Evolutionary conservation across 2,329 filamentous ascomycete genomes (phyloP), one percentile per base, ranked within the genome.

Genomic region (Epicoccum sorghinum): DNA sequence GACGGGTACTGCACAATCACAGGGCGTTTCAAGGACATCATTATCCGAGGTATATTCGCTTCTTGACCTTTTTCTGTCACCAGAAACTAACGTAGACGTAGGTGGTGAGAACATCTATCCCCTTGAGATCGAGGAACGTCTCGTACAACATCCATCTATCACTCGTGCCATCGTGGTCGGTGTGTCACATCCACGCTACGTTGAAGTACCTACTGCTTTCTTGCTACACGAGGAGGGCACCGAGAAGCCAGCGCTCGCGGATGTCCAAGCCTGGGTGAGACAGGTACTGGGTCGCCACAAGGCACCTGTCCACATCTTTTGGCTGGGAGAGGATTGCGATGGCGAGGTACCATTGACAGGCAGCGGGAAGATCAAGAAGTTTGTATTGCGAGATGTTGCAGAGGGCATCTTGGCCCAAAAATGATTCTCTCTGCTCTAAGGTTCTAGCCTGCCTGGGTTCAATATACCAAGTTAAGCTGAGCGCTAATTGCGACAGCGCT

Each of bases 21-120:
- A 0, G 89, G 89, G 0, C 79, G 89, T 18, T 90, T 90, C 75
- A 91, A 91, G 76, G 89, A 92, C 55, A 90, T 91, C 32, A 90
- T 91, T 53, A 91, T 91, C 56, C 79, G 89, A 64, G 89, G 86
- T 73, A 62, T 33, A 70, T 22, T 22, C 22, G 5, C 4, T 27
- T 4, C 29, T 4, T 2, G 6, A 29, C 18, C 18, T 9, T 8
- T 2, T 13, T 1, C 37, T 1, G 1, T 33, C 14, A 25, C 27
- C 18, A 14, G 41, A 6, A 3, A 37, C 49, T 64, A 32, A 63
- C 22, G 12, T 30, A 3, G 23, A 18, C n/a, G 4, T 33, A 75
- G 72, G 72, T 12, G 72, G 72, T 30, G 73, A 75, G 39, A 75
- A 75, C 49, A 74, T 76, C 82, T 69, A 90, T 67, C 89, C 89